Evolutionary conservation across 176 grass and related monocot genomes (phyloP).

Genomic region (Puya raimondii): DNA sequence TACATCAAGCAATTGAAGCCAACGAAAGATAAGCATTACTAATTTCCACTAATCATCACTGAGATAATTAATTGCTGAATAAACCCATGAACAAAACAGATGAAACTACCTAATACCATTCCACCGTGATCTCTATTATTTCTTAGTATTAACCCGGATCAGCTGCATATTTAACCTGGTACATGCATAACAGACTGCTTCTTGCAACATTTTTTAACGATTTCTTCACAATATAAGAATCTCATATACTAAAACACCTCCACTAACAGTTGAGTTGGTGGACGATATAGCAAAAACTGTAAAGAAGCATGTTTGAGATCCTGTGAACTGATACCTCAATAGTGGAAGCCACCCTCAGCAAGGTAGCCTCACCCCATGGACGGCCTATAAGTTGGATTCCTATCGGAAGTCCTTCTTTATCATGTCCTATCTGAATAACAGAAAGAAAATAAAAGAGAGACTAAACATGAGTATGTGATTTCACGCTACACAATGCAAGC

Average conservation of each 20-base stretch:
- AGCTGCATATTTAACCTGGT: too few species aligned
- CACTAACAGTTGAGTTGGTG: neutral
- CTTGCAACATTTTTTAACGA: too few species aligned
- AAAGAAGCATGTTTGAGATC: neutral
- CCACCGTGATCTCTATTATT: too few species aligned
- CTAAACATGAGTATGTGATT: neutral
- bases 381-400: constrained; percentile 93
- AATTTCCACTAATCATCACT: too few species aligned
- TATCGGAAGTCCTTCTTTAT: constrained; percentile 82
- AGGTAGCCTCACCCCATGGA: constrained; percentile 91
- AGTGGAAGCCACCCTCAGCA: constrained; percentile 76
- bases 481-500: neutral
- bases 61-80: too few species aligned
- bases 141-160: too few species aligned
- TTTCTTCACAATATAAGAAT: neutral
- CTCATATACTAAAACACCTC: neutral
- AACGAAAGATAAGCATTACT: neutral
- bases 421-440: constrained; percentile 68
- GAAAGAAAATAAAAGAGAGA: constrained; percentile 7
- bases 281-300: neutral
- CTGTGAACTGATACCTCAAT: constrained; percentile 52
- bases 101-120: too few species aligned
- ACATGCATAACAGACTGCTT: too few species aligned
- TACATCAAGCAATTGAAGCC: constrained; percentile 8
- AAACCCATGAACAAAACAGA: too few species aligned